Conservation (phyloP, 768 basidiomycete species). For the Boletus vinaceobasis region DNA sequence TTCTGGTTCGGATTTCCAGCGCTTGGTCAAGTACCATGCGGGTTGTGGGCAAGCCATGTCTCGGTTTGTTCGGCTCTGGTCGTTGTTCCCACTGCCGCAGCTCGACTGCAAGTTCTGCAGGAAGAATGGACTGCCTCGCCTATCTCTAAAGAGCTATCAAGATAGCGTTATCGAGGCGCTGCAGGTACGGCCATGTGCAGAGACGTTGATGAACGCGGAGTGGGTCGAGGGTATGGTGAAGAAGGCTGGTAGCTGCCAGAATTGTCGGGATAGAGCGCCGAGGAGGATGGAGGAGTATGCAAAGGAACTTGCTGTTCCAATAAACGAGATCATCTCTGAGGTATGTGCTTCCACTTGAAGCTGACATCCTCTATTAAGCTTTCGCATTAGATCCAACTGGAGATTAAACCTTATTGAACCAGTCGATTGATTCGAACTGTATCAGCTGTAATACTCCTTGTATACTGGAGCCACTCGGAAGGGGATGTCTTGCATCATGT, state of each 20-base stretch:
- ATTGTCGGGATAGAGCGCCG: conserved; percentile 30
- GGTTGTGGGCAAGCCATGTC: conserved; percentile 34
- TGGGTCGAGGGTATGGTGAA: conserved; percentile 31
- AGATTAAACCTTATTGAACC: conserved; percentile 29
- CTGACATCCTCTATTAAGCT: background rate
- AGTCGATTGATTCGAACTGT: conserved; percentile 15
- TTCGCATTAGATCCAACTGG: conserved; percentile 21
- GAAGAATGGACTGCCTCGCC: conserved; percentile 33
- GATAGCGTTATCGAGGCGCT: conserved; percentile 33
- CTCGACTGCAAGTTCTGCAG: conserved; percentile 35
- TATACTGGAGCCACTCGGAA: background rate
- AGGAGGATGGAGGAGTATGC: conserved; percentile 29
- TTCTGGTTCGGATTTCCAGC: conserved; percentile 35
- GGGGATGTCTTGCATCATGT: conserved; percentile 3
- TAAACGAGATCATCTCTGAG: conserved; percentile 28
- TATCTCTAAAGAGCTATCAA: conserved; percentile 31
- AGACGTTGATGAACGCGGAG: conserved; percentile 28
- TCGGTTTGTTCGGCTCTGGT: conserved; percentile 32
- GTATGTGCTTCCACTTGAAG: conserved; percentile 11
- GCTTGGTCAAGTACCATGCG: conserved; percentile 35
- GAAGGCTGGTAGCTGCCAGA: conserved; percentile 29
- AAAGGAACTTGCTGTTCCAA: conserved; percentile 26
- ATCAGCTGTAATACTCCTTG: background rate
- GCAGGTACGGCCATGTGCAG: conserved; percentile 31
- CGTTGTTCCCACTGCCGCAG: conserved; percentile 28